Conservation (phyloP, 108 stramenopile genomes). For the Aureococcus anophagefferens region DNA sequence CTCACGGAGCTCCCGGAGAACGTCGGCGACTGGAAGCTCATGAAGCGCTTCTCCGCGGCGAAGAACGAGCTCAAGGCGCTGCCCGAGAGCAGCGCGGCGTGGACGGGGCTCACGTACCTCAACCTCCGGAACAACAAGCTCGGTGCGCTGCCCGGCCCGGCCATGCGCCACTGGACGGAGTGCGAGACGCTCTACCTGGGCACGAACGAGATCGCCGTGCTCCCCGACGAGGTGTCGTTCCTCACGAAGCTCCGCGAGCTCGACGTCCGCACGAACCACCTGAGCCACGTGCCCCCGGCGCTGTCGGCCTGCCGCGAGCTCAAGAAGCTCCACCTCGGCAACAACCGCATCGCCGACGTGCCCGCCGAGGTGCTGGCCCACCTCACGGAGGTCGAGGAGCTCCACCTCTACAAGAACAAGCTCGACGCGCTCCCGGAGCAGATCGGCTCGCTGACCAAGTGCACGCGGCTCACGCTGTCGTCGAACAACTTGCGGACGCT, state of each 20-base stretch:
- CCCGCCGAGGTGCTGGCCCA: slow-evolving; percentile 22
- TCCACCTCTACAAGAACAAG: slow-evolving; percentile 37
- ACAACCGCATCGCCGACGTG: slow-evolving; percentile 27
- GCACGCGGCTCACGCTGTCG: background rate
- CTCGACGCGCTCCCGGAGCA: slow-evolving; percentile 25
- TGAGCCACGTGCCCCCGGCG: slow-evolving; percentile 14
- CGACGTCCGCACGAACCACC: slow-evolving; percentile 26
- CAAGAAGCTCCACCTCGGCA: slow-evolving; percentile 18
- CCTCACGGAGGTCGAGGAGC: slow-evolving; percentile 23
- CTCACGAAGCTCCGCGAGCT: slow-evolving; percentile 19
- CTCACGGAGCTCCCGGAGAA: slow-evolving; percentile 21
- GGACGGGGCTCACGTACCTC: slow-evolving; percentile 21
- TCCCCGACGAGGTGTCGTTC: slow-evolving; percentile 27
- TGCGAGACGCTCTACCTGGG: slow-evolving; percentile 25
- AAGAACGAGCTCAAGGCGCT: slow-evolving; percentile 20
- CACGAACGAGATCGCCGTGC: slow-evolving; percentile 18
- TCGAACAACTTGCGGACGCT: slow-evolving; percentile 5
- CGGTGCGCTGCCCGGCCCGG: slow-evolving; percentile 2
- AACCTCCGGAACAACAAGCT: slow-evolving; percentile 33
- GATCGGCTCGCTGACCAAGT: slow-evolving; percentile 15
- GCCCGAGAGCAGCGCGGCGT: slow-evolving; percentile 21
- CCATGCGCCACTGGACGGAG: slow-evolving; percentile 15
- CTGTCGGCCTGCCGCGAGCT: slow-evolving; percentile 20
- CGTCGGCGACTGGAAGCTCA: slow-evolving; percentile 26
- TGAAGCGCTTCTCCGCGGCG: slow-evolving; percentile 21